Conservation (phyloP, 208 protist genomes). For the Borovskyia barvae region DNA sequence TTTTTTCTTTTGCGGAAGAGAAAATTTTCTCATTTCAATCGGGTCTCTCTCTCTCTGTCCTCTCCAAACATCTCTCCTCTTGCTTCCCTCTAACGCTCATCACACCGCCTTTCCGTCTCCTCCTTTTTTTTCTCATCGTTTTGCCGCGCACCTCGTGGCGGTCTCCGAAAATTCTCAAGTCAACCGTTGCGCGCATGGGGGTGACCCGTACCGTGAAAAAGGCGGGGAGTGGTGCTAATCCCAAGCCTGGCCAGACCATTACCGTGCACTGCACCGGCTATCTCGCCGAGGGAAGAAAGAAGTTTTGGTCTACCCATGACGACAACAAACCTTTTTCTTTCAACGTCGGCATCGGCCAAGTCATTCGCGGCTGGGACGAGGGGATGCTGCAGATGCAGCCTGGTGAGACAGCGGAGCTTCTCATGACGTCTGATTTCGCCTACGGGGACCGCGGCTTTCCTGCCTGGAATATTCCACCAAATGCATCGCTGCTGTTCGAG, state of each 20-base stretch:
- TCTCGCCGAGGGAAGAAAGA: slow-evolving; percentile 78
- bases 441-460: slow-evolving; percentile 88
- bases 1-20: too few species aligned
- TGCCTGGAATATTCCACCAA: slow-evolving; percentile 84
- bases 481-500: slow-evolving; percentile 83
- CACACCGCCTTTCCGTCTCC: too few species aligned
- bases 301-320: slow-evolving; percentile 89
- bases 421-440: slow-evolving; percentile 79
- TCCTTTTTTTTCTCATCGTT: too few species aligned
- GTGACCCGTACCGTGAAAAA: slow-evolving; percentile 65
- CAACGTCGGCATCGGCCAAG: slow-evolving; percentile 86
- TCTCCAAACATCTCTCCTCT: too few species aligned
- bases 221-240: slow-evolving; percentile 56
- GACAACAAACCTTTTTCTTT: slow-evolving; percentile 91
- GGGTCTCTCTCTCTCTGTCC: too few species aligned
- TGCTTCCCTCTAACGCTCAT: neutral
- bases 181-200: slow-evolving; percentile 49
- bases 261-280: slow-evolving; percentile 91
- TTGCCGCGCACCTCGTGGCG: neutral
- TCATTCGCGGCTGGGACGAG: slow-evolving; percentile 96
- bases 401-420: slow-evolving; percentile 79
- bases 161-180: slow-evolving; percentile 21
- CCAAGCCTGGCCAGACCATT: slow-evolving; percentile 68
- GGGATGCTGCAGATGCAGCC: slow-evolving; percentile 87
- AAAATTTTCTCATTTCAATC: too few species aligned